Evolutionary conservation across 2,329 filamentous ascomycete genomes (phyloP), one percentile per base, ranked within the genome.

Genomic region (Boeremia exigua): DNA sequence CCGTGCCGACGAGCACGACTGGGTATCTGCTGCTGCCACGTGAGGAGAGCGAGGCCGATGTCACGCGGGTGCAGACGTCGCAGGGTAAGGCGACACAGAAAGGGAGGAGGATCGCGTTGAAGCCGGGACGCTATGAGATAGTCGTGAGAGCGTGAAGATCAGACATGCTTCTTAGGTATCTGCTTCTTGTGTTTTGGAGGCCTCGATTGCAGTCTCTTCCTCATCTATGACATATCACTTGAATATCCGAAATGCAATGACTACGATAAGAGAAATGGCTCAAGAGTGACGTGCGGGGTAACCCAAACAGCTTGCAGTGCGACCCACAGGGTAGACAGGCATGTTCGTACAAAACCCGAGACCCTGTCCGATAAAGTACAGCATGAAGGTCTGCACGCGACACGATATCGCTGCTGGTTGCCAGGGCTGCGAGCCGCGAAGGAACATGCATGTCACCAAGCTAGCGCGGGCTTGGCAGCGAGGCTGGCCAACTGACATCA

Each of bases 1-100:
- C 54, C 1, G 68, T 71, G 29, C 68, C 66, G 25, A 65, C 65
- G 1, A 65, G 67, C 17, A 70, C 64, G 3, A 61, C 49, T 2
- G 63, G 58, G 9, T 55, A 48, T 27, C 17, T 67, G 33, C 3
- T 62, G 23, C 37, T 69, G 34, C 62, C 62, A 7, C 29, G 33
- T 7, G 56, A 60, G 1, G 51, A 58, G 14, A 63, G 59, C 17
- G 56, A 48, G 32, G 59, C 55, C 4, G 37, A 36, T 14, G 36
- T 61, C 4, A 54, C 17, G 8, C 48, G 52, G 14, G 7, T n/a
- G 27, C 52, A 50, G 12, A 7, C 30, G 12, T 38, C 33, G 5
- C 45, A 50, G 15, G 34, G 42, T n/a, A 19, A 14, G 12, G 40
- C 32, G 27, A 43, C 40, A 30, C 15, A 43, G 17, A 43, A 23